Base-by-base conservation (phyloP, 495 filamentous ascomycete genomes). In the Daldinia concentrica region DNA sequence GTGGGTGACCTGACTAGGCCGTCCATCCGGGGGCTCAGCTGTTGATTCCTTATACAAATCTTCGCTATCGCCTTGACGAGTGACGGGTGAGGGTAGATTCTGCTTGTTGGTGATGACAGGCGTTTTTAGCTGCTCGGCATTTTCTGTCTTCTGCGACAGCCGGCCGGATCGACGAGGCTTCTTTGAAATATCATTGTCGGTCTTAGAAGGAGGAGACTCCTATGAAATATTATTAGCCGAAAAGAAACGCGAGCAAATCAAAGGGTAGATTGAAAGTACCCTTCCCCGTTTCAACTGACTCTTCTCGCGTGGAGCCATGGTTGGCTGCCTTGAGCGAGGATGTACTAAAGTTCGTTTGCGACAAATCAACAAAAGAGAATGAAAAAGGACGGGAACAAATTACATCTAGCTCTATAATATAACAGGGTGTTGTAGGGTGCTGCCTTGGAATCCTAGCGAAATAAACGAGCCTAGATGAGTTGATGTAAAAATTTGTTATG, bases 1-100 rank as follows among this genome's bases (percentile, higher is more conserved):
- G 60, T 86, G 83, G 26, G 84, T 81, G 51, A 83, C 81, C 73
- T 89, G 86, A 78, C 85, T 88, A 32, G 86, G 84, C 27, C 85
- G 80, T 58, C 86, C 87, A 61, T 88, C 86, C 4, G 90, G 90
- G 0, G 92, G 92, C 15, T 93, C 91, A 19, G 86, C 88, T 14
- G 92, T 94, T 34, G 85, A 76, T 73, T 93, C 90, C 62, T 94
- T 92, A 74, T 86, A 85, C 51, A 87, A 79, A 12, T 89, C 85
- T 8, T 86, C 83, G 34, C 87, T 91, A 50, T 89, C 90, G 63
- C 87, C 78, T 48, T 85, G 79, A 68, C 93, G 84, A 0, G 93
- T 96, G 62, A 95, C 74, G 8, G 94, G 94, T 4, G 93, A 93
- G n/a, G 92, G 94, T 3, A 97, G 86, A 62, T 93, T 90, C 29